Evolutionary conservation across 495 filamentous ascomycete species (phyloP).

Genomic region (Hypoxylon lienhwacheense): DNA sequence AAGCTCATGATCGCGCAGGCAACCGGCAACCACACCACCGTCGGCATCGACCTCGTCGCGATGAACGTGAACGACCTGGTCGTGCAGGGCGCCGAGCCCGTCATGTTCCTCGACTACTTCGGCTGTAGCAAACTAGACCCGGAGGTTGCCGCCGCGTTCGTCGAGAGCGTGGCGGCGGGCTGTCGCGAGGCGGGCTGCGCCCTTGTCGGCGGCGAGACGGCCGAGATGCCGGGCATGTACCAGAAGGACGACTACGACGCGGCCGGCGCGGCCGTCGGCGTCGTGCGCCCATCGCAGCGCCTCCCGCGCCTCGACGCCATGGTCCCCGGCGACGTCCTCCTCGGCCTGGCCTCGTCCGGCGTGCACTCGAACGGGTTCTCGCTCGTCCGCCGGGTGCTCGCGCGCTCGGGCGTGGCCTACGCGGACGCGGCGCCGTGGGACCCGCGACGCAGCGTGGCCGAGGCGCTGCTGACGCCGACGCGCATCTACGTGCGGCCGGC

Average conservation of each 20-base stretch:
- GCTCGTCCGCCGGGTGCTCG: conserved; percentile 83
- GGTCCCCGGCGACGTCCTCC: conserved; percentile 75
- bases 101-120: conserved; percentile 97
- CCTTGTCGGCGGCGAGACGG: conserved; percentile 93
- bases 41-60: conserved; percentile 93
- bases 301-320: conserved; percentile 78
- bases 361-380: conserved; percentile 96
- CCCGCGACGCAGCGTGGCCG: conserved; percentile 54
- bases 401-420: conserved; percentile 68
- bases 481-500: conserved; percentile 78
- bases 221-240: conserved; percentile 96
- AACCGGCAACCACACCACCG: conserved; percentile 84
- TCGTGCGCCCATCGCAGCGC: conserved; percentile 66
- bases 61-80: conserved; percentile 99
- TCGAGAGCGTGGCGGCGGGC: conserved; percentile 82
- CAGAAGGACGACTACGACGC: conserved; percentile 82
- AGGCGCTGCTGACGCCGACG: conserved; percentile 75
- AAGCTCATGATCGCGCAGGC: conserved; percentile 93
- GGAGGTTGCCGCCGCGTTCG: conserved; percentile 72
- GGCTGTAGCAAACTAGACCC: conserved; percentile 84
- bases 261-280: conserved; percentile 83
- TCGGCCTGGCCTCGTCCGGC: conserved; percentile 81
- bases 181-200: conserved; percentile 81
- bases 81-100: conserved; percentile 88
- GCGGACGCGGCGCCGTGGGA: conserved; percentile 74